Percentiles rank a stretch among this genome's conserved stretches.
These are phyloP conservation scores for Paxillus ammoniavirescens DNA, from an alignment of 768 basidiomycete species.

Conservation along the genomic window DNA sequence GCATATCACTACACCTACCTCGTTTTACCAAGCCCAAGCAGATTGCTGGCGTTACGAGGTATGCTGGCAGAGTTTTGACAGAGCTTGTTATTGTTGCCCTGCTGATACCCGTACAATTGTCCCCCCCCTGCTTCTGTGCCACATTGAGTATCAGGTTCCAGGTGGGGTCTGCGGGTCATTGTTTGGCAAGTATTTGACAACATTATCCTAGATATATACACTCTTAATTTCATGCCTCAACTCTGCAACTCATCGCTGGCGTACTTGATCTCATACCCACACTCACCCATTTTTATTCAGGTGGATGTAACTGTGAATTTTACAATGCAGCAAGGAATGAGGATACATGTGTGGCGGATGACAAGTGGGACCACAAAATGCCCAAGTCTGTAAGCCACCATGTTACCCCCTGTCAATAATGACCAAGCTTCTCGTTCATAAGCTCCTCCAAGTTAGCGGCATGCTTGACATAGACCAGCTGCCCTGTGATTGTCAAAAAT, in stretches of 20 bases:
- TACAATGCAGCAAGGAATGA: background rate
- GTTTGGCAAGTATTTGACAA: background rate
- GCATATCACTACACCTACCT: too few species aligned
- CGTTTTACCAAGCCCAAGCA: background rate
- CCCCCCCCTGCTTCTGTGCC: slow-evolving; percentile 1
- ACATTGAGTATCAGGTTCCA: background rate
- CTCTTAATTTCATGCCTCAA: too few species aligned
- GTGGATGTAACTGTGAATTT: background rate
- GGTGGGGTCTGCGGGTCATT: background rate
- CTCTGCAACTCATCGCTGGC: too few species aligned
- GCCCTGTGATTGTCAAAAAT: slow-evolving; percentile 89
- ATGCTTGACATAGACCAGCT: slow-evolving; percentile 76
- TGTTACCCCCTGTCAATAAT: slow-evolving; percentile 22
- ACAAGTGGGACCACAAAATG: background rate
- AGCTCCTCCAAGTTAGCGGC: slow-evolving; percentile 83
- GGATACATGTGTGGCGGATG: background rate
- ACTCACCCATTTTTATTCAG: background rate
- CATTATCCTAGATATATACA: background rate
- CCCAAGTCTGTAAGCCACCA: background rate
- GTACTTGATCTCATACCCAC: too few species aligned
- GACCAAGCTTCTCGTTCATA: slow-evolving; percentile 52
- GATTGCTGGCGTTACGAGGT: background rate
- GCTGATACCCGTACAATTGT: background rate
- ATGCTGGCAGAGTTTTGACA: background rate
- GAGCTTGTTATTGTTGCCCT: background rate